These are phyloP conservation scores for Aurantiochytrium sp. DNA, from an alignment of 108 stramenopile genomes.

Conservation along the genomic window DNA sequence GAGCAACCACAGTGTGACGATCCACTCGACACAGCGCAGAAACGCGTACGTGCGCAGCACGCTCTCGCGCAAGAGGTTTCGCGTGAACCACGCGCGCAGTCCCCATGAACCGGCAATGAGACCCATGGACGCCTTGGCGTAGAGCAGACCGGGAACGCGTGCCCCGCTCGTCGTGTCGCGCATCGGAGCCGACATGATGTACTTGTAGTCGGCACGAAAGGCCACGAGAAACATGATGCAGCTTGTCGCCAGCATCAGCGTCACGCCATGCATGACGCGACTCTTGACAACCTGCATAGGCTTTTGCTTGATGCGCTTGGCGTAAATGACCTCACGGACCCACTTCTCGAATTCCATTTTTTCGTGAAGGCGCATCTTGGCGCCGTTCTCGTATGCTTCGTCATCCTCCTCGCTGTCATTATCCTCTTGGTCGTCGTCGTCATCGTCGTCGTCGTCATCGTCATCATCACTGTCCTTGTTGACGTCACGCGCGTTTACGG, in stretches of 20 bases:
- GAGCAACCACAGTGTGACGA: neutral
- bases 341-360: conserved; percentile 11
- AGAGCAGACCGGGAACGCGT: neutral
- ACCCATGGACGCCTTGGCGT: neutral
- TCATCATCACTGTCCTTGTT: neutral
- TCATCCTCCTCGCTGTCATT: neutral
- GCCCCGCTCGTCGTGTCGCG: neutral
- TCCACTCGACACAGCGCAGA: neutral
- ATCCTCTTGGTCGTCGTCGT: neutral
- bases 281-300: conserved; percentile 20
- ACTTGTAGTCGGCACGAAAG: neutral
- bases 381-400: neutral
- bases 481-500: too few species aligned
- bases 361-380: neutral
- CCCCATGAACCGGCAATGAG: neutral
- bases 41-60: neutral
- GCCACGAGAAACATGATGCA: neutral
- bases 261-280: neutral
- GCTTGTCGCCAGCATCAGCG: neutral
- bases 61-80: neutral
- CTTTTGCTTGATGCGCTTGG: neutral
- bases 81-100: neutral
- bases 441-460: neutral
- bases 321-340: neutral
- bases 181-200: neutral